These are phyloP conservation scores for Triticum monococcum DNA, from an alignment of 176 grass and related monocot genomes.

Conservation along the genomic window DNA sequence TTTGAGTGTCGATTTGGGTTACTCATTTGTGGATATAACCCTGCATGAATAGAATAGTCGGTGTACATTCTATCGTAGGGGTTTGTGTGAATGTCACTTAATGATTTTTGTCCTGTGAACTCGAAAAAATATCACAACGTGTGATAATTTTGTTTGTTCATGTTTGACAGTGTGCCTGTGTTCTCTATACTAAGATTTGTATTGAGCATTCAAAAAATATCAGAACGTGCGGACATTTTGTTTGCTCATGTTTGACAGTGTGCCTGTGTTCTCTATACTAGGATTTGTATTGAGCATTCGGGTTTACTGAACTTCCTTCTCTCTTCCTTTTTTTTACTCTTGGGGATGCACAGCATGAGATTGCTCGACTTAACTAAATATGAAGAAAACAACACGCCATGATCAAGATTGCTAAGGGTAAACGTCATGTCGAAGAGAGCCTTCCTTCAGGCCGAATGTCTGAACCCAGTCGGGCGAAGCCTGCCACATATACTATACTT, in stretches of 20 bases:
- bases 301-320: not conserved
- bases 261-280: not conserved
- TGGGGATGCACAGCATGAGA: not conserved
- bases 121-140: not conserved
- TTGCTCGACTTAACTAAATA: not conserved
- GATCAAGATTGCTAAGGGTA: not conserved
- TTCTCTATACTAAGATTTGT: not conserved
- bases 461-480: not conserved
- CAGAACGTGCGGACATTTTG: not conserved
- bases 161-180: not conserved
- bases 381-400: not conserved
- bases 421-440: conserved; percentile 13
- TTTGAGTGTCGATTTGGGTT: conserved; percentile 2
- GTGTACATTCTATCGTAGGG: not conserved
- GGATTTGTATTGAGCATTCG: not conserved
- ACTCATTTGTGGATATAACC: conserved; percentile 16
- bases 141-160: not conserved
- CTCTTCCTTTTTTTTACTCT: not conserved
- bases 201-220: not conserved
- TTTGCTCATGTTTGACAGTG: not conserved
- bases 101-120: not conserved
- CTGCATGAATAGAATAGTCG: not conserved
- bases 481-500: not conserved
- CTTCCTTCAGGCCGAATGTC: not conserved
- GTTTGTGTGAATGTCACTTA: not conserved